phyloP scores from a whole-genome alignment of 169 alveolate species.

The Plasmodium fragile region DNA sequence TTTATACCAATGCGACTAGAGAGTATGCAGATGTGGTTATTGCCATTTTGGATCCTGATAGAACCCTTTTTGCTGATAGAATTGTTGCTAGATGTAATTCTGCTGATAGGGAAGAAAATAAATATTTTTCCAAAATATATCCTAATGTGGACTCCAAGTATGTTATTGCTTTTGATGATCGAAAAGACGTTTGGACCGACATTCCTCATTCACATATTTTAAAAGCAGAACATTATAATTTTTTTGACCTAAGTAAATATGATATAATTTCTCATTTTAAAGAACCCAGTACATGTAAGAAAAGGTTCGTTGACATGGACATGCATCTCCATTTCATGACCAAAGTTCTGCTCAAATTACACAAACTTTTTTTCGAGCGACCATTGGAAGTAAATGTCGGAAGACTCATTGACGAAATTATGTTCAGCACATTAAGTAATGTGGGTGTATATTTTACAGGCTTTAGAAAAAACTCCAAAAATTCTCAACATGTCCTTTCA shows the following conservation, averaged over 20 bases:
- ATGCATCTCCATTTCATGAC: slow-evolving; percentile 91
- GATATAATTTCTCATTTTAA: slow-evolving; percentile 80
- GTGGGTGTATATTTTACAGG: slow-evolving; percentile 92
- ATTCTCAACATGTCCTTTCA: slow-evolving; percentile 84
- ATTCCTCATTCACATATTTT: slow-evolving; percentile 91
- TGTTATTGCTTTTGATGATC: slow-evolving; percentile 92
- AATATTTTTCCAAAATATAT: slow-evolving; percentile 85
- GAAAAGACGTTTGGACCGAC: slow-evolving; percentile 93
- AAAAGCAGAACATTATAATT: slow-evolving; percentile 93
- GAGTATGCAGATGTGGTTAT: slow-evolving; percentile 94
- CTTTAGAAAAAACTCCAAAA: slow-evolving; percentile 89
- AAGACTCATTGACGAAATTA: slow-evolving; percentile 85
- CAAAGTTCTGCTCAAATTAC: slow-evolving; percentile 89
- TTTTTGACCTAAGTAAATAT: slow-evolving; percentile 85
- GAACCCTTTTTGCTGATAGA: slow-evolving; percentile 91
- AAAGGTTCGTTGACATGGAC: slow-evolving; percentile 88
- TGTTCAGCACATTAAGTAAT: slow-evolving; percentile 84
- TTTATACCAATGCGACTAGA: slow-evolving; percentile 94
- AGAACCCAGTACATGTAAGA: slow-evolving; percentile 72
- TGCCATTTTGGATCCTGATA: slow-evolving; percentile 92
- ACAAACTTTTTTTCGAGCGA: slow-evolving; percentile 87
- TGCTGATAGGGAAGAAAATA: slow-evolving; percentile 88
- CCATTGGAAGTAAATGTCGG: slow-evolving; percentile 92
- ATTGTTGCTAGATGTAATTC: slow-evolving; percentile 90
- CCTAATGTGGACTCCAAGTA: slow-evolving; percentile 89